Evolutionary conservation across 1,284 basidiomycete genomes (phyloP).

Genomic region (Ustilago tritici): DNA sequence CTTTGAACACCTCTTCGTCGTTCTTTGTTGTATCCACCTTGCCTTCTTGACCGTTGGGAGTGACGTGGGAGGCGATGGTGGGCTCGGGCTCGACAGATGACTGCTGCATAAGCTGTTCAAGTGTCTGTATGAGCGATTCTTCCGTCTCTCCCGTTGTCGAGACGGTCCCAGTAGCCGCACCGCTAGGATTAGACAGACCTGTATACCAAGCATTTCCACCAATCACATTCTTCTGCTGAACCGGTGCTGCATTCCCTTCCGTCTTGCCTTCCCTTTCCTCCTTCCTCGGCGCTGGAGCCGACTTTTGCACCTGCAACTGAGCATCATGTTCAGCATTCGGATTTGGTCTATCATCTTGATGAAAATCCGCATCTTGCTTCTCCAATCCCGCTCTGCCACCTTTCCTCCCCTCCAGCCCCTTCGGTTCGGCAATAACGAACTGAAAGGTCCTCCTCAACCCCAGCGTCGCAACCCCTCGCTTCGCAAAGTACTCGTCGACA

Average conservation of each 20-base stretch:
- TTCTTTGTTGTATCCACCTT: conserved; percentile 7
- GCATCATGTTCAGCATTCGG: conserved; percentile 30
- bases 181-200: conserved; percentile 14
- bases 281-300: neutral
- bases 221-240: conserved; percentile 23
- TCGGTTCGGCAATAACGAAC: conserved; percentile 51
- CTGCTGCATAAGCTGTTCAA: conserved; percentile 46
- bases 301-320: conserved; percentile 1
- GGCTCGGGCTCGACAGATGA: conserved; percentile 17
- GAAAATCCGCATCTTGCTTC: conserved; percentile 47
- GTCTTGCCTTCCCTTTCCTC: neutral
- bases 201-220: conserved; percentile 45
- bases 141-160: conserved; percentile 50
- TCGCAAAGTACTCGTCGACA: conserved; percentile 88
- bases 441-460: conserved; percentile 88
- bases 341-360: conserved; percentile 26
- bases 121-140: conserved; percentile 44
- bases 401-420: conserved; percentile 24
- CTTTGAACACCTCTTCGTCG: conserved; percentile 64
- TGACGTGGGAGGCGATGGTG: neutral
- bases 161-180: conserved; percentile 1
- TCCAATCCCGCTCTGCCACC: conserved; percentile 59
- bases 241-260: neutral
- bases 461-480: conserved; percentile 78
- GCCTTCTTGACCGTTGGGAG: neutral